Evolutionary conservation across 2,329 filamentous ascomycete genomes (phyloP).

Genomic region (Sclerotinia spermophila): DNA sequence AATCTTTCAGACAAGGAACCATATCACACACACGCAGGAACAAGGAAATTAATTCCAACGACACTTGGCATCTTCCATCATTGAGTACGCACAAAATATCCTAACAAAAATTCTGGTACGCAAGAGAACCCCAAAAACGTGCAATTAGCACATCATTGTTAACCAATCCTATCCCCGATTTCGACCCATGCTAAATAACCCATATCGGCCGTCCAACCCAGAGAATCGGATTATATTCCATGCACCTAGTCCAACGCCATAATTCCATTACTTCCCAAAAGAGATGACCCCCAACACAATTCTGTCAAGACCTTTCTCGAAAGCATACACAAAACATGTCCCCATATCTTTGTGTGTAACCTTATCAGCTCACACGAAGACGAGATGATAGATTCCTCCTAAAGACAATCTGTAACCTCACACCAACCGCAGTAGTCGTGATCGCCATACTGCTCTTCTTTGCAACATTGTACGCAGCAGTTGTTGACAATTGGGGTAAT

Average conservation of each 20-base stretch:
- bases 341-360: neutral
- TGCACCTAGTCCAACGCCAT: conserved; percentile 1
- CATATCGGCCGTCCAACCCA: conserved; percentile 1
- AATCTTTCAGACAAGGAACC: neutral
- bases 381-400: conserved; percentile 4
- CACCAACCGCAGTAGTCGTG: conserved; percentile 51
- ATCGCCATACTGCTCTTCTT: conserved; percentile 46
- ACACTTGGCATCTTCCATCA: neutral
- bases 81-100: neutral
- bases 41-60: neutral
- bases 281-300: neutral
- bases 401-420: conserved; percentile 37
- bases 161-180: neutral
- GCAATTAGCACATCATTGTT: neutral
- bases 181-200: neutral
- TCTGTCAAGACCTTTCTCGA: neutral
- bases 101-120: neutral
- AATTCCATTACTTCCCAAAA: conserved; percentile 4
- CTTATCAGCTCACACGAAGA: neutral
- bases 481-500: conserved; percentile 45
- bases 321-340: neutral
- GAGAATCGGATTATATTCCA: neutral
- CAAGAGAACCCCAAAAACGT: neutral
- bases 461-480: conserved; percentile 53
- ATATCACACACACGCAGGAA: conserved; percentile 5